These are phyloP conservation scores for Elongisporangium senticosum DNA, from an alignment of 352 stramenopile genomes.

Conservation along the genomic window DNA sequence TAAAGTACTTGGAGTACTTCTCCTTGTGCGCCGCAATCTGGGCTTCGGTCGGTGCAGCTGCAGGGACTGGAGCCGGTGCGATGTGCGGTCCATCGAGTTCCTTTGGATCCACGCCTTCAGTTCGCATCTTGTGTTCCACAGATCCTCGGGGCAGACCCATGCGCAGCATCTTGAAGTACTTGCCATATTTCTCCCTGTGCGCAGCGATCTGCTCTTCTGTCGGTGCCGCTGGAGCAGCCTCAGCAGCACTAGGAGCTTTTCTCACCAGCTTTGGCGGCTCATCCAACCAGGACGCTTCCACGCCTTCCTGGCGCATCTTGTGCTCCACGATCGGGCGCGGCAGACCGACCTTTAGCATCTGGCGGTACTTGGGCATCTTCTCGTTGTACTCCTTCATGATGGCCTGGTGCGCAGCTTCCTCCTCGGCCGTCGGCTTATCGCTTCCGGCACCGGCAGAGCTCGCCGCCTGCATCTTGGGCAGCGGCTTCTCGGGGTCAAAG, in stretches of 20 bases:
- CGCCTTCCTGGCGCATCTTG: constrained; percentile 81
- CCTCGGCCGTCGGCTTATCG: constrained; percentile 16
- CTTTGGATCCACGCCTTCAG: constrained; percentile 59
- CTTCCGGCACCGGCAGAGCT: background rate
- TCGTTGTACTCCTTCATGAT: constrained; percentile 58
- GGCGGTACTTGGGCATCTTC: constrained; percentile 64
- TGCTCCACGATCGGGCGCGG: constrained; percentile 63
- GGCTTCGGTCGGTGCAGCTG: constrained; percentile 28
- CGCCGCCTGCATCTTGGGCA: constrained; percentile 11
- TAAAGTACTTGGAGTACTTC: constrained; percentile 83
- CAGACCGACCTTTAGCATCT: constrained; percentile 80
- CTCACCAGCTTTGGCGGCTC: constrained; percentile 33
- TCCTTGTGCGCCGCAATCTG: constrained; percentile 50
- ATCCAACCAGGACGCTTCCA: constrained; percentile 59
- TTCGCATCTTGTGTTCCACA: constrained; percentile 85
- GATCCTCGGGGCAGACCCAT: constrained; percentile 63
- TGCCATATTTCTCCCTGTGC: constrained; percentile 67
- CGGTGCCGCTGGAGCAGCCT: constrained; percentile 11
- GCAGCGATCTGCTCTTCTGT: constrained; percentile 47
- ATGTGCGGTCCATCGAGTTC: constrained; percentile 56
- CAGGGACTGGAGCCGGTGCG: constrained; percentile 5
- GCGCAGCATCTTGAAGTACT: constrained; percentile 84
- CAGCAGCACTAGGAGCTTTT: constrained; percentile 15
- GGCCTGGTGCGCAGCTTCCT: constrained; percentile 40
- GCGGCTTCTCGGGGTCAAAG: constrained; percentile 49